Base-by-base conservation (phyloP, 345 rosid genomes). In the Eucalyptus albens region DNA sequence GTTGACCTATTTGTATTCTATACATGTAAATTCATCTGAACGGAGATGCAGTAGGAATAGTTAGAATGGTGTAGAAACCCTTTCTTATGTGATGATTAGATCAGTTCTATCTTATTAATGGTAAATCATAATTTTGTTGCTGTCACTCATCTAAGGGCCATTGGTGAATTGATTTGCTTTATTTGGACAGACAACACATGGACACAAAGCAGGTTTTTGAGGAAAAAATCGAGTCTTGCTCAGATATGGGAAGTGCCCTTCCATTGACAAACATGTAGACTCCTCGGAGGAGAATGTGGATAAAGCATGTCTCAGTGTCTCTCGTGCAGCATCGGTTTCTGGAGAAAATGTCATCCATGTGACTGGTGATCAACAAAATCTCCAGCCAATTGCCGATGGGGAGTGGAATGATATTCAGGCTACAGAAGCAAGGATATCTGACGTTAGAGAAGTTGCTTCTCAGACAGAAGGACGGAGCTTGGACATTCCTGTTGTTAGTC, bases 391-490 rank as follows among this genome's bases (percentile, higher is more conserved):
- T 69, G 95, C 92, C 80, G 98, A 97, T 33, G 93, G 94, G 81
- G 95, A 95, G 88, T 96, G 99, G 99, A 97, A 93, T 67, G 98
- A 97, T 91, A 96, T 98, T 91, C 98, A 94, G 92, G 97, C 99
- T 90, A 96, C 99, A 13, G 99, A 96, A 87, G 92, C 97, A 42
- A 93, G 94, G 87, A 93, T 96, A 88, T 92, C 97, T 9, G 96
- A 97, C 88, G 99, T 98, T 69, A 92, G 98, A 92, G 99, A 96
- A 93, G 91, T 96, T 86, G 92, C 95, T 31, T 88, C 95, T 3
- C 95, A 92, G 93, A 93, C 93, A n/a, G 98, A 92, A 89, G 91
- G 94, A 69, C 94, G 93, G 93, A 97, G 98, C 93, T 87, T 94
- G 93, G 99, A 97, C 91, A 98, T 98, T 86, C 86, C 97, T 2